These are phyloP conservation scores for Scheffersomyces segobiensis DNA, from an alignment of 1,139 yeast species.

Conservation along the genomic window DNA sequence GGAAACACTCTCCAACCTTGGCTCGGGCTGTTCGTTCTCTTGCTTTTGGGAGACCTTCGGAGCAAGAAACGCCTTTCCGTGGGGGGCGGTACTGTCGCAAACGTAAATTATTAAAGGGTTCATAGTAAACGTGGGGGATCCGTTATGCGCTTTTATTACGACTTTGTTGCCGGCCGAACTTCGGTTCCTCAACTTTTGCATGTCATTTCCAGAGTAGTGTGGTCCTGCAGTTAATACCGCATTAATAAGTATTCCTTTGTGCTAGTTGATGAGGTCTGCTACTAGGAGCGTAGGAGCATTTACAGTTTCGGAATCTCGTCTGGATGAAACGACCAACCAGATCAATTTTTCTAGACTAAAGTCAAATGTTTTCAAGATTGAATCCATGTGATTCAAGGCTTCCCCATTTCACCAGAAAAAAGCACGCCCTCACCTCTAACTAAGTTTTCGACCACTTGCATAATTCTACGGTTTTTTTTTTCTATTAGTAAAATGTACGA, in stretches of 20 bases:
- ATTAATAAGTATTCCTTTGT: not conserved
- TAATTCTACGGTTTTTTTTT: not conserved
- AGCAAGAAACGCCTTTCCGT: not conserved
- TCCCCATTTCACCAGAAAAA: not conserved
- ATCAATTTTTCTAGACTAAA: not conserved
- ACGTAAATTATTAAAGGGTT: not conserved
- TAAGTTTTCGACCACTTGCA: not conserved
- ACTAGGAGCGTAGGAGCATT: not conserved
- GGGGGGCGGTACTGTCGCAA: not conserved
- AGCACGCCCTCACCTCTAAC: too few species aligned
- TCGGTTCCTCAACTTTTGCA: not conserved
- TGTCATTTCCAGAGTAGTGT: not conserved
- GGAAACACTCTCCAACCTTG: not conserved
- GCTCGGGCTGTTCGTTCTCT: not conserved
- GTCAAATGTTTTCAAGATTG: not conserved
- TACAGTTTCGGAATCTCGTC: not conserved
- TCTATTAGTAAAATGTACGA: not conserved
- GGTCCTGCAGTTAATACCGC: not conserved
- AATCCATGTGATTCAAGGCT: not conserved
- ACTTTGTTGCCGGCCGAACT: not conserved
- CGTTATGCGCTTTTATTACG: not conserved
- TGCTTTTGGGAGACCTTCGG: not conserved
- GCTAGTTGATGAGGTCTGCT: not conserved
- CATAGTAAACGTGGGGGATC: not conserved
- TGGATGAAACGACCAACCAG: not conserved